Evolutionary conservation across 2,329 filamentous ascomycete species (phyloP).

Genomic region (Pestalotiopsis sp.): DNA sequence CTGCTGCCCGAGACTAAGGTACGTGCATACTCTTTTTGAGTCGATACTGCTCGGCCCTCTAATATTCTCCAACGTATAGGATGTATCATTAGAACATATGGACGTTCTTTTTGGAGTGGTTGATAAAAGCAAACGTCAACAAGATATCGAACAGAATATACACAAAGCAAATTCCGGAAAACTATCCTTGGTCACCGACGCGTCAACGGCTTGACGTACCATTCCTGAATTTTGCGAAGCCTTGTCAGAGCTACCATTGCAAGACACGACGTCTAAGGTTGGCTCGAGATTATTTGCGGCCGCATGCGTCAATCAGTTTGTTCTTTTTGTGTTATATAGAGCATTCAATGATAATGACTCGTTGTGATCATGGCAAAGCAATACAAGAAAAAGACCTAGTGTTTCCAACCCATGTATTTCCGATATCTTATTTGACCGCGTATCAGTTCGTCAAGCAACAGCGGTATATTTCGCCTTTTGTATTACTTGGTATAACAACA

Average conservation of each 20-base stretch:
- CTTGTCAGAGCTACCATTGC: background rate
- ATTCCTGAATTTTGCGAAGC: background rate
- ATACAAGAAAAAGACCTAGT: no score
- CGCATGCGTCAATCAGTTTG: no score
- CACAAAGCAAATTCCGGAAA: background rate
- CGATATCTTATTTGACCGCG: no score
- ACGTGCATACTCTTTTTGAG: background rate
- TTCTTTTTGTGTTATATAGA: no score
- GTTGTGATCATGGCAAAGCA: no score
- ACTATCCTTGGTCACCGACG: background rate
- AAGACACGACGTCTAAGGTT: no score
- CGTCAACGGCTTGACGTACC: background rate
- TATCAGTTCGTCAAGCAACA: no score
- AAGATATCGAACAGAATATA: slow-evolving; percentile 6
- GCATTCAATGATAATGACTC: no score
- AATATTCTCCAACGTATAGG: background rate
- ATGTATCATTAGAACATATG: slow-evolving; percentile 2
- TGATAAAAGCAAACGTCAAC: background rate
- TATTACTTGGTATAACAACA: no score
- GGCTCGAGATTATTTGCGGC: no score
- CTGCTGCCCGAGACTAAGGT: slow-evolving; percentile 2
- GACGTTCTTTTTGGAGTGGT: slow-evolving; percentile 6
- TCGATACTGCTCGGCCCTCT: background rate
- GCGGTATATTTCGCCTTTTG: no score
- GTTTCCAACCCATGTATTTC: no score